phyloP scores from a whole-genome alignment of 2,329 filamentous ascomycete genomes.

The Rhynchosporium secalis region DNA sequence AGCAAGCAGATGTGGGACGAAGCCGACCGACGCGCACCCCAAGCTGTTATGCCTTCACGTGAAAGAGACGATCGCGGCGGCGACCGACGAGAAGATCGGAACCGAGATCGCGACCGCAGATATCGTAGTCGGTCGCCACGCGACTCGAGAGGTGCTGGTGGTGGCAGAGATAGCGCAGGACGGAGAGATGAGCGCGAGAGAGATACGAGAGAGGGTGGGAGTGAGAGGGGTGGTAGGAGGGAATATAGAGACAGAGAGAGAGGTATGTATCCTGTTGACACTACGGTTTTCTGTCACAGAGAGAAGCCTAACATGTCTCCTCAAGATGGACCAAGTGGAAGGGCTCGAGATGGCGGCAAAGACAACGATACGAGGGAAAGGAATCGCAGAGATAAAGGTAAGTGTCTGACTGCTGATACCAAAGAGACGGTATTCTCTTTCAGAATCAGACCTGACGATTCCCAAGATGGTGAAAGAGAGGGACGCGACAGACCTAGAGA shows the following conservation, averaged over 20 bases:
- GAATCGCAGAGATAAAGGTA: conserved; percentile 8
- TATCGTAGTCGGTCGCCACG: conserved; percentile 38
- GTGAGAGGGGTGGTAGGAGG: conserved; percentile 16
- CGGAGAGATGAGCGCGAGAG: conserved; percentile 26
- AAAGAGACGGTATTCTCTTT: conserved; percentile 9
- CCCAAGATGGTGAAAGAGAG: conserved; percentile 30
- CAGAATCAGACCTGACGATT: conserved; percentile 18
- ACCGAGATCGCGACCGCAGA: conserved; percentile 39
- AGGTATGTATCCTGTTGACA: conserved; percentile 20
- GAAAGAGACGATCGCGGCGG: conserved; percentile 34
- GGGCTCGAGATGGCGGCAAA: conserved; percentile 12
- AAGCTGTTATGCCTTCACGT: conserved; percentile 32
- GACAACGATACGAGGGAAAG: conserved; percentile 23
- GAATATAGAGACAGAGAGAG: conserved; percentile 26
- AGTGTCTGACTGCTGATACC: conserved; percentile 1
- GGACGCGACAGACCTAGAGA: conserved; percentile 24
- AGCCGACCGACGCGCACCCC: conserved; percentile 39
- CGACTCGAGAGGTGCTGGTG: conserved; percentile 31
- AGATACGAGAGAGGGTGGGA: conserved; percentile 29
- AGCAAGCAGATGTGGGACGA: conserved; percentile 64
- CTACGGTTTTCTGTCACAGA: conserved; percentile 1
- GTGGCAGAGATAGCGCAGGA: conserved; percentile 30
- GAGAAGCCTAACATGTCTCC: conserved; percentile 2
- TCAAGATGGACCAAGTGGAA: not conserved
- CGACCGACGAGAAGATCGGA: conserved; percentile 41